These are phyloP conservation scores for Aspergillus ibericus DNA, from an alignment of 2,329 filamentous ascomycete genomes.

Conservation along the genomic window DNA sequence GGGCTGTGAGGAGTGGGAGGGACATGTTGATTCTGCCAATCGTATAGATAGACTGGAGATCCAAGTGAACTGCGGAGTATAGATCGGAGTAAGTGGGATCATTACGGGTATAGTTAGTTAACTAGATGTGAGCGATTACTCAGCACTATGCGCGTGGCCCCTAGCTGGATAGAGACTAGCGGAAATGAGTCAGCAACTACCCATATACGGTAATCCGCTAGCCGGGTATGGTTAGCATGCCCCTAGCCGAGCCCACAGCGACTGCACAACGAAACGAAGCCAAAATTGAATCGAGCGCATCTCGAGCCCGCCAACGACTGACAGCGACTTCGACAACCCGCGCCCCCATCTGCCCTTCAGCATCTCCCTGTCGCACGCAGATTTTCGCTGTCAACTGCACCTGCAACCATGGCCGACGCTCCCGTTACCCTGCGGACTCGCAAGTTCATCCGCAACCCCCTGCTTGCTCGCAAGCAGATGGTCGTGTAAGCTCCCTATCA, in stretches of 20 bases:
- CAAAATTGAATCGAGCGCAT: constrained; percentile 33
- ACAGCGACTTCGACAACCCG: constrained; percentile 29
- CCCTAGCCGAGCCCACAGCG: constrained; percentile 46
- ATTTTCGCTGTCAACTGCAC: constrained; percentile 35
- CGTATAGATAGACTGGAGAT: not conserved
- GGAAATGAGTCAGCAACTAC: not conserved
- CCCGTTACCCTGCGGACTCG: constrained; percentile 88
- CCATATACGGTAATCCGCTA: not conserved
- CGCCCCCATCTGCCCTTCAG: constrained; percentile 27
- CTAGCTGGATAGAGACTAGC: not conserved
- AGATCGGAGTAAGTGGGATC: too few relatives aligned
- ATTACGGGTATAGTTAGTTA: too few relatives aligned
- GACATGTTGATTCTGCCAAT: constrained; percentile 5
- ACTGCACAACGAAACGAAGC: constrained; percentile 23
- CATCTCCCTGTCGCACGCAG: constrained; percentile 30
- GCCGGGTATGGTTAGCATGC: constrained; percentile 31
- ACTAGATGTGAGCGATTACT: not conserved
- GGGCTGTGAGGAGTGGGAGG: constrained; percentile 53
- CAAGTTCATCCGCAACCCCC: constrained; percentile 99
- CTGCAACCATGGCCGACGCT: constrained; percentile 79
- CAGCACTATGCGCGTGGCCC: not conserved
- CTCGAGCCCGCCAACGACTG: constrained; percentile 33
- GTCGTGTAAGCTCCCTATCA: constrained; percentile 76
- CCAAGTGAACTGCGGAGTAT: not conserved
- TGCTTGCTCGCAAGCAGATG: constrained; percentile 99